Evolutionary conservation across 495 filamentous ascomycete species (phyloP).

Genomic region (Penicillium malachiteum): DNA sequence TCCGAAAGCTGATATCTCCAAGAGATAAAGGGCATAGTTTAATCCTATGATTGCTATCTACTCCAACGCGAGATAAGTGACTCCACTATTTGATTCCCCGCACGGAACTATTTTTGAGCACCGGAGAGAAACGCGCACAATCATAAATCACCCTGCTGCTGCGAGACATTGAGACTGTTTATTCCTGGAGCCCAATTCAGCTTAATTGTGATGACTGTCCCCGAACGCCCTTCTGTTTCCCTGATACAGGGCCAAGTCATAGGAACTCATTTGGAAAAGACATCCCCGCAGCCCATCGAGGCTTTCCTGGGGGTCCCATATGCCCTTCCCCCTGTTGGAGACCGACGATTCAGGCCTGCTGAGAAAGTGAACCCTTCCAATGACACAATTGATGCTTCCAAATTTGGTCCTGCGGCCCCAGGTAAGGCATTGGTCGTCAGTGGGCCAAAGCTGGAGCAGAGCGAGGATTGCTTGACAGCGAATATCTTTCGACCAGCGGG

Average conservation of each 20-base stretch:
- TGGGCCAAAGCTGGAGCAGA: conserved; percentile 34
- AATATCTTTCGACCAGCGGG: conserved; percentile 52
- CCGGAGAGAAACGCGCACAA: conserved; percentile 13
- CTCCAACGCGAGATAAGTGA: conserved; percentile 6
- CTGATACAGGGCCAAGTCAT: conserved; percentile 56
- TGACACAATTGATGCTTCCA: conserved; percentile 40
- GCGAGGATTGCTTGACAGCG: conserved; percentile 55
- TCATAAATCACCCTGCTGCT: background rate
- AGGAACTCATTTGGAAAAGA: conserved; percentile 42
- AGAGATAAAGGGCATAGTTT: conserved; percentile 3
- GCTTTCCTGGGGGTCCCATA: conserved; percentile 63
- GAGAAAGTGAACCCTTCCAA: conserved; percentile 30
- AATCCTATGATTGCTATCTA: too few relatives aligned
- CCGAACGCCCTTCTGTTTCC: conserved; percentile 31
- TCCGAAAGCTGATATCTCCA: conserved; percentile 3
- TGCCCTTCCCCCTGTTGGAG: conserved; percentile 52
- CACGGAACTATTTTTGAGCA: conserved; percentile 20
- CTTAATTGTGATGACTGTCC: conserved; percentile 5
- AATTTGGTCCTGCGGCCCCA: conserved; percentile 31
- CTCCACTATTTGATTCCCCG: conserved; percentile 18
- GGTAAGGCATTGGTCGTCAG: conserved; percentile 24
- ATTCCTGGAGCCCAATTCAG: background rate
- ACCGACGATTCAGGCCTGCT: conserved; percentile 56
- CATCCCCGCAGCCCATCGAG: conserved; percentile 49
- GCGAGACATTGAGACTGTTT: background rate